Base-by-base conservation (phyloP, 2,329 filamentous ascomycete genomes). In the Cladophialophora carrionii region DNA sequence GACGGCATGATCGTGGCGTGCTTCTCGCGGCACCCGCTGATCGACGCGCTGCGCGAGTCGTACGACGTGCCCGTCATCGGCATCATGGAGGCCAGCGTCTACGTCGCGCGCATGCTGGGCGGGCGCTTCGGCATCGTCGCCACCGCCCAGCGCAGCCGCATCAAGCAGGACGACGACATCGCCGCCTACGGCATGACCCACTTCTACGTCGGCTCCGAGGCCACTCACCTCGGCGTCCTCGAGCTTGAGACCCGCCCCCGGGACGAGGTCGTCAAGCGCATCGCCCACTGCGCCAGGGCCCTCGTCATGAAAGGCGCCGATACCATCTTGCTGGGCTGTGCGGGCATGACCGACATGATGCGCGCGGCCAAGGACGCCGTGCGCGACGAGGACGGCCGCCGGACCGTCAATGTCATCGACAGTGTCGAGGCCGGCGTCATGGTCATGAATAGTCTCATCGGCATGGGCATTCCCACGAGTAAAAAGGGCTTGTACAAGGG, bases 31-130 rank as follows among this genome's bases (percentile, higher is more conserved):
- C 81, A 84, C 64, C 77, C 79, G 1, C 74, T 84, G 3, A 80
- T 81, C 63, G 72, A 74, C 22, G 80, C 81, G 71, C 73, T 83
- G 34, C 75, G 80, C 1, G 81, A 83, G 67, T 81, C 82, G 60
- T 76, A 80, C 49, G 64, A 72, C 2, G 73, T 80, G 55, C 82
- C 81, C 0, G 74, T 79, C 4, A 78, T 83, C 2, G 82, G 82
- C 2, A 83, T 84, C 63, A 83, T 84, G 80, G 82, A 84, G 71
- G 80, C 81, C 0, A 77, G 73, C 3, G 74, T 84, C 2, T 84
- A 85, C 68, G 76, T 80, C 5, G 79, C 82, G 5, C 72, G 81
- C 7, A 84, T 82, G 62, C 75, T 85, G 1, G 83, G 83, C 1
- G 76, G 77, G 5, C 72, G 76, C 2, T 79, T 83, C 49, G 81